Evolutionary conservation across 441 rosid species (phyloP).

Genomic region (Bruguiera hainesii): DNA sequence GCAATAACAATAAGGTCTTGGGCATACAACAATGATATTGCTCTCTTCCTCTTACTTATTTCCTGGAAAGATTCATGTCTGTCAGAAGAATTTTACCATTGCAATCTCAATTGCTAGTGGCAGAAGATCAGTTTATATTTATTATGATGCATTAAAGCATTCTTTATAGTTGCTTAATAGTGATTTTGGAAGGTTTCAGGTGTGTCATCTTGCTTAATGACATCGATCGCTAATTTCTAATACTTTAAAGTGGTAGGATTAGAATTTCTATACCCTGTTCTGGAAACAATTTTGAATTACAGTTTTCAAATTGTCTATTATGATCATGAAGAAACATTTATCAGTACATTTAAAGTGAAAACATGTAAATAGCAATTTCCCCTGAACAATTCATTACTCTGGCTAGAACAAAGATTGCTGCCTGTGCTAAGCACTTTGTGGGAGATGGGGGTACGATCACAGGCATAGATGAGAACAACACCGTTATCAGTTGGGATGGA

Average conservation of each 20-base stretch:
- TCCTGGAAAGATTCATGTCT: too few relatives aligned
- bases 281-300: background rate
- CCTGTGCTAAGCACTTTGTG: constrained; percentile 70
- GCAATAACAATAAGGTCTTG: background rate
- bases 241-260: background rate
- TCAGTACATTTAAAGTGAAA: constrained; percentile 7
- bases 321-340: background rate
- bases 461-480: constrained; percentile 66
- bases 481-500: constrained; percentile 38
- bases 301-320: background rate
- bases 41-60: too few relatives aligned
- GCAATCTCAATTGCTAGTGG: background rate
- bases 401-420: constrained; percentile 49
- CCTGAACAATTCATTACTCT: background rate
- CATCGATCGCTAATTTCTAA: too few relatives aligned
- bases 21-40: too few relatives aligned
- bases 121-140: background rate
- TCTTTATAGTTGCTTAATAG: too few relatives aligned
- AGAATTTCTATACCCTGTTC: background rate
- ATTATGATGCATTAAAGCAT: background rate
- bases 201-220: too few relatives aligned
- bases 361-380: constrained; percentile 1
- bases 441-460: constrained; percentile 68
- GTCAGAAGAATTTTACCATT: too few relatives aligned
- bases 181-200: too few relatives aligned